Evolutionary conservation across 2,329 filamentous ascomycete genomes (phyloP), one percentile per base, ranked within the genome.

Genomic region (Trichoderma citrinoviride): DNA sequence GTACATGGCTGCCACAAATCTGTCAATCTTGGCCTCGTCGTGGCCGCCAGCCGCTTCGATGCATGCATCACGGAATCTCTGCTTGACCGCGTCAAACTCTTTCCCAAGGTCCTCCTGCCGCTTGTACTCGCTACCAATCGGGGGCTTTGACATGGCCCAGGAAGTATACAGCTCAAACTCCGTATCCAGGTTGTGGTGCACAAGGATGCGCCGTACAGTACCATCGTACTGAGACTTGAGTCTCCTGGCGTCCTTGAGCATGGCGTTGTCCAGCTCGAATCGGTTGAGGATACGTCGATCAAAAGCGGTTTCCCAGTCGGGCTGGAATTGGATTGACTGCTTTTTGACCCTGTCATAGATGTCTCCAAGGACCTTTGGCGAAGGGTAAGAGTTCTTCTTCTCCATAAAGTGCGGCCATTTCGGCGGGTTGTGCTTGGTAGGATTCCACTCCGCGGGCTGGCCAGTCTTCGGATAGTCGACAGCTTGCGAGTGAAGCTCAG

Each of bases 381-480:
- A 97, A 1, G 73, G 74, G 71, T 97, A 96, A 0, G 80, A 80
- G 15, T 79, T 82, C 25, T 68, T 73, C 73, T 88, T 92, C 73
- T 93, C 90, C 88, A 96, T 94, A 73, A 94, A 98, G 74, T 97
- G 94, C 0, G 93, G 95, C 85, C 87, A 96, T 61, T 71, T 78
- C 6, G 71, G 79, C 0, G 90, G 87, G n/a, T 81, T 79, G 4
- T 95, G 79, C 47, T 3, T 10, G 0, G 82, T 78, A 44, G 79
- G 77, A 7, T 81, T 80, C 80, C 96, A 90, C 21, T 83, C 78
- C 0, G 93, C 94, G 0, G 90, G 85, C 10, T 89, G 83, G 0
- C 95, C 95, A 1, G 92, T 94, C 78, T 99, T 99, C 50, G 91
- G 88, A 73, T 95, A 99, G 75, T 99, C 95, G 0, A 99, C 95